These are phyloP conservation scores for Theileria annulata DNA, from an alignment of 169 alveolate genomes.

Conservation along the genomic window DNA sequence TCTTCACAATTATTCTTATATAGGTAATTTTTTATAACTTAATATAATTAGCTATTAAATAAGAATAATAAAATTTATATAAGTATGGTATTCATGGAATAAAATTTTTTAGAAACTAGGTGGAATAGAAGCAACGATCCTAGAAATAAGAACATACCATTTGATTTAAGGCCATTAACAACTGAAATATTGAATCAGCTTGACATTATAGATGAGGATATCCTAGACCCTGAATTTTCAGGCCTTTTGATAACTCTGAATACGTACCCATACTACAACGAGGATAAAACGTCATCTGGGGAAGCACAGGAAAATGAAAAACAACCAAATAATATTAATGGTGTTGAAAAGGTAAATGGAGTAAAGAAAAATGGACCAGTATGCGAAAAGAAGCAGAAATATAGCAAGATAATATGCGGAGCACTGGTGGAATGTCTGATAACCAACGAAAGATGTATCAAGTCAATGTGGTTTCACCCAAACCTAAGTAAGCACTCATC, in stretches of 20 bases:
- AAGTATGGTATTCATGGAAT: not conserved
- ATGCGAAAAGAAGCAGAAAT: not conserved
- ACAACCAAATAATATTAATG: not conserved
- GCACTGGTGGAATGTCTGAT: conserved; percentile 73
- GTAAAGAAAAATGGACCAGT: not conserved
- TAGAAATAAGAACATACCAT: conserved; percentile 76
- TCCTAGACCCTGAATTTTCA: conserved; percentile 72
- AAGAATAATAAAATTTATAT: conserved; percentile 31
- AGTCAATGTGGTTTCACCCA: conserved; percentile 80
- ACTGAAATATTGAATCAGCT: conserved; percentile 67
- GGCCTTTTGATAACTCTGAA: conserved; percentile 78
- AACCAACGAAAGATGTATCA: conserved; percentile 74
- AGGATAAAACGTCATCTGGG: conserved; percentile 18
- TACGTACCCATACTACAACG: conserved; percentile 56
- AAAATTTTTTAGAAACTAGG: conserved; percentile 35
- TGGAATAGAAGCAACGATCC: conserved; percentile 56
- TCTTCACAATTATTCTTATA: conserved; percentile 76
- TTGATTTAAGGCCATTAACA: conserved; percentile 73
- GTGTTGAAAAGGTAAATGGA: conserved; percentile 1
- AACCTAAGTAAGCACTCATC: conserved; percentile 72
- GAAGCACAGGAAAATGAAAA: not conserved
- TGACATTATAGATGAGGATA: conserved; percentile 70
- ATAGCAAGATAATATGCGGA: conserved; percentile 74
- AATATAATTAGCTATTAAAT: not conserved
- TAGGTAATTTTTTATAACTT: conserved; percentile 29